phyloP scores from a whole-genome alignment of 2,329 filamentous ascomycete species.

The Lithohypha guttulata region DNA sequence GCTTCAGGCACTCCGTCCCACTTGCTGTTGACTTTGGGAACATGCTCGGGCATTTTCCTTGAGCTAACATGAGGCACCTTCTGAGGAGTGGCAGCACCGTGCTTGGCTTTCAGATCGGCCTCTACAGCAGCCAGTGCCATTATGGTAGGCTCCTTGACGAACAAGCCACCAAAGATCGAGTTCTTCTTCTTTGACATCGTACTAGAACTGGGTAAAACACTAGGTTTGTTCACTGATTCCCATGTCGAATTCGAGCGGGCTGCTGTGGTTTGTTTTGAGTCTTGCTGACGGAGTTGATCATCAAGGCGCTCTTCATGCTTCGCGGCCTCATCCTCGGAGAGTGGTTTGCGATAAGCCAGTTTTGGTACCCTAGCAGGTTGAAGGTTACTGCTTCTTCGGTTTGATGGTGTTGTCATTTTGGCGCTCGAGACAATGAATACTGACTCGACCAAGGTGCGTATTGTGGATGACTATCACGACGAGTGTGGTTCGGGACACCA shows the following conservation, averaged over 20 bases:
- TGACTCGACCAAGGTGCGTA: no score
- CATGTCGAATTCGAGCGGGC: not conserved
- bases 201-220: not conserved
- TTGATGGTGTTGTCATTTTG: slow-evolving; percentile 1
- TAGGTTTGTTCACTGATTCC: no score
- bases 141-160: slow-evolving; percentile 41
- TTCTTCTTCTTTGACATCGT: slow-evolving; percentile 25
- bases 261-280: not conserved
- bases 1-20: slow-evolving; percentile 42
- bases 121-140: slow-evolving; percentile 37
- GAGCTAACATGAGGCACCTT: slow-evolving; percentile 31
- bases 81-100: slow-evolving; percentile 30
- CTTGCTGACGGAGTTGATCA: not conserved
- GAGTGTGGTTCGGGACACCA: no score
- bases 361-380: slow-evolving; percentile 6
- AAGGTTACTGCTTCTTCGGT: not conserved
- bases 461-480: no score
- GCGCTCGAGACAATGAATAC: not conserved
- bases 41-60: slow-evolving; percentile 37
- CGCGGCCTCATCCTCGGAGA: slow-evolving; percentile 1
- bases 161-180: slow-evolving; percentile 33
- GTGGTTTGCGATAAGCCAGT: slow-evolving; percentile 7
- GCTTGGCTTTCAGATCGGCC: slow-evolving; percentile 25
- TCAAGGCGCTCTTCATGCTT: slow-evolving; percentile 1
- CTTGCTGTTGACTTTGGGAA: slow-evolving; percentile 44